Evolutionary conservation across 352 stramenopile species (phyloP).

Genomic region (Phytophthora sp.): DNA sequence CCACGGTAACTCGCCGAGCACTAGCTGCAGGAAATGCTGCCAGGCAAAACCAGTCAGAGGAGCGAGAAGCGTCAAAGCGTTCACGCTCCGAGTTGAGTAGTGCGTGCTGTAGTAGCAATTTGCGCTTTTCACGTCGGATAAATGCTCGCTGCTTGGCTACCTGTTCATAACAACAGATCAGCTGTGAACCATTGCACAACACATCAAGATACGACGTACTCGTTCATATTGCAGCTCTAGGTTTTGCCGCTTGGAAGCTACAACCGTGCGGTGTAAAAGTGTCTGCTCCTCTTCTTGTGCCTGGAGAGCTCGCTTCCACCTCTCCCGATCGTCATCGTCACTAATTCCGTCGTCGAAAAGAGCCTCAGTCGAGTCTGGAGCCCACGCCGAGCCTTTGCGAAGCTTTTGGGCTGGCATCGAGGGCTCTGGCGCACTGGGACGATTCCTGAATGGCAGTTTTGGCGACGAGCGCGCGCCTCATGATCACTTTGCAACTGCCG

Average conservation of each 20-base stretch:
- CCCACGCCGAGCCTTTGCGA: conserved; percentile 22
- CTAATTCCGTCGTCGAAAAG: conserved; percentile 26
- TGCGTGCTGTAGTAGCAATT: conserved; percentile 75
- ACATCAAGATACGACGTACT: conserved; percentile 22
- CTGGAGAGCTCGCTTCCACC: conserved; percentile 44
- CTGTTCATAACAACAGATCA: conserved; percentile 28
- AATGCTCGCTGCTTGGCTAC: conserved; percentile 79
- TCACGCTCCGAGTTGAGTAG: conserved; percentile 76
- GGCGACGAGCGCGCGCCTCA: neutral
- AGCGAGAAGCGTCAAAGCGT: conserved; percentile 72
- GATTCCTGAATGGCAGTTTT: conserved; percentile 16
- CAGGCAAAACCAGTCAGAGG: conserved; percentile 80
- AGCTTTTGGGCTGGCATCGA: conserved; percentile 31
- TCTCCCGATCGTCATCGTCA: conserved; percentile 29
- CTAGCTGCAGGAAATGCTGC: conserved; percentile 49
- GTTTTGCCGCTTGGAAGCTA: conserved; percentile 69
- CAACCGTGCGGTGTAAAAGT: conserved; percentile 74
- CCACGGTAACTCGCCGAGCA: conserved; percentile 60
- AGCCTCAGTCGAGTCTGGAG: conserved; percentile 21
- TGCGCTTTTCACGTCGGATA: conserved; percentile 80
- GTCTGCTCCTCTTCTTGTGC: conserved; percentile 66
- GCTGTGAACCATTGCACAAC: neutral
- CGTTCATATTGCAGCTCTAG: conserved; percentile 67
- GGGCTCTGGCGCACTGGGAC: neutral
- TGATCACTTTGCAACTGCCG: too few relatives aligned